Conservation (phyloP, 1,139 yeast genomes). For the Candida sp. region DNA sequence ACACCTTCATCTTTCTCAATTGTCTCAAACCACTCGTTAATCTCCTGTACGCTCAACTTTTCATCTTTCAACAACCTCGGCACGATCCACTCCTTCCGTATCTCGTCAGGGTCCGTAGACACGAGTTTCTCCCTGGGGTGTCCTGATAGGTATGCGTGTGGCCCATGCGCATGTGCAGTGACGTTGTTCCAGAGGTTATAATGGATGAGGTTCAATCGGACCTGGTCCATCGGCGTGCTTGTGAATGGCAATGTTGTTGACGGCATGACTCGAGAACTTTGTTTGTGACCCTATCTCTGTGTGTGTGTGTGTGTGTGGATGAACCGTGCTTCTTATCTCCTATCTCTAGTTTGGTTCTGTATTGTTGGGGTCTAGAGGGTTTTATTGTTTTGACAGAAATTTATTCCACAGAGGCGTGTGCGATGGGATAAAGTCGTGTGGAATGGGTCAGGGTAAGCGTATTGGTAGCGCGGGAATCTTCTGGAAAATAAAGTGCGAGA, state of each 20-base stretch:
- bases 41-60: slow-evolving; percentile 23
- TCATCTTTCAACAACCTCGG: slow-evolving; percentile 22
- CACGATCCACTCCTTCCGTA: slow-evolving; percentile 38
- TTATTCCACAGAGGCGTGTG: neutral
- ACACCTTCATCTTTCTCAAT: slow-evolving; percentile 3
- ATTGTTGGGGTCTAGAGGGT: too few species aligned
- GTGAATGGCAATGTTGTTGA: slow-evolving; percentile 2
- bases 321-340: too few species aligned
- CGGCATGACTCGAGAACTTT: neutral
- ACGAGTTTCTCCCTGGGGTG: slow-evolving; percentile 32
- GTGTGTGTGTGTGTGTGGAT: too few species aligned
- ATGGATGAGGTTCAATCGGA: slow-evolving; percentile 50
- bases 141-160: slow-evolving; percentile 24
- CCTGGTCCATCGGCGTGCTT: slow-evolving; percentile 22
- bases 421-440: slow-evolving; percentile 1
- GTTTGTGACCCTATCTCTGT: neutral
- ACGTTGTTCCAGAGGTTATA: slow-evolving; percentile 60
- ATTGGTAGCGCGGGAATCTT: neutral
- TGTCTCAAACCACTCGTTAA: slow-evolving; percentile 34
- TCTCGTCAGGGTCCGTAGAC: slow-evolving; percentile 21
- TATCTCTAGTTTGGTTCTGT: too few species aligned
- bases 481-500: neutral
- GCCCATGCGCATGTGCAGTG: slow-evolving; percentile 17
- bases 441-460: neutral
- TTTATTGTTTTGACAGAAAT: too few species aligned